phyloP scores from a whole-genome alignment of 805 yeast species.

The Candida easanensis region DNA sequence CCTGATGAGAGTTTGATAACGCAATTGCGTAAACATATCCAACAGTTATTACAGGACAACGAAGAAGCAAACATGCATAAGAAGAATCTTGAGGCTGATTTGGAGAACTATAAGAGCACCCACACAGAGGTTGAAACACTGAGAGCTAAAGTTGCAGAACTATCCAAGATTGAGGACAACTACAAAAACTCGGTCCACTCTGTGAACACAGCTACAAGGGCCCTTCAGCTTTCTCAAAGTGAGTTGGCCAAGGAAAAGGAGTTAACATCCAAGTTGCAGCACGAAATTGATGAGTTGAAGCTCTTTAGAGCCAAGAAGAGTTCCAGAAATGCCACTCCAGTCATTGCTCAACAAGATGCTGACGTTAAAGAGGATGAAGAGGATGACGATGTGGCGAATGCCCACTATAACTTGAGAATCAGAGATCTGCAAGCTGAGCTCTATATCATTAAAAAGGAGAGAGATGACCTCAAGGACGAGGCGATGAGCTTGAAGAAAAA shows the following conservation, averaged over 20 bases:
- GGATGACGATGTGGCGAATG: slow-evolving; percentile 34
- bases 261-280: slow-evolving; percentile 49
- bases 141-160: slow-evolving; percentile 31
- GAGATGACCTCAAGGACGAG: slow-evolving; percentile 71
- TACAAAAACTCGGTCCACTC: slow-evolving; percentile 71
- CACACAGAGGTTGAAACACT: slow-evolving; percentile 28
- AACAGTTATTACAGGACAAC: slow-evolving; percentile 48
- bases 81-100: slow-evolving; percentile 35
- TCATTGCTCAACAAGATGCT: slow-evolving; percentile 20
- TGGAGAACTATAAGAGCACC: slow-evolving; percentile 16
- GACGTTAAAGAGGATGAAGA: slow-evolving; percentile 29
- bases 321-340: slow-evolving; percentile 26
- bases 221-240: slow-evolving; percentile 68
- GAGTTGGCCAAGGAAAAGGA: slow-evolving; percentile 65
- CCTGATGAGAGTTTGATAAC: slow-evolving; percentile 9
- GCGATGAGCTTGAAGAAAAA: slow-evolving; percentile 58
- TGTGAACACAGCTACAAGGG: slow-evolving; percentile 71
- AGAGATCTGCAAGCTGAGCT: slow-evolving; percentile 84
- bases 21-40: slow-evolving; percentile 52
- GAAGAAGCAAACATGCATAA: slow-evolving; percentile 37
- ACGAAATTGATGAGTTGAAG: slow-evolving; percentile 69
- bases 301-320: slow-evolving; percentile 44
- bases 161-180: slow-evolving; percentile 53
- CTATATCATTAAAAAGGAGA: slow-evolving; percentile 75
- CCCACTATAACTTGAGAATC: slow-evolving; percentile 71